Conservation (phyloP, 306 rosid species). For the Phaseolus lunatus region DNA sequence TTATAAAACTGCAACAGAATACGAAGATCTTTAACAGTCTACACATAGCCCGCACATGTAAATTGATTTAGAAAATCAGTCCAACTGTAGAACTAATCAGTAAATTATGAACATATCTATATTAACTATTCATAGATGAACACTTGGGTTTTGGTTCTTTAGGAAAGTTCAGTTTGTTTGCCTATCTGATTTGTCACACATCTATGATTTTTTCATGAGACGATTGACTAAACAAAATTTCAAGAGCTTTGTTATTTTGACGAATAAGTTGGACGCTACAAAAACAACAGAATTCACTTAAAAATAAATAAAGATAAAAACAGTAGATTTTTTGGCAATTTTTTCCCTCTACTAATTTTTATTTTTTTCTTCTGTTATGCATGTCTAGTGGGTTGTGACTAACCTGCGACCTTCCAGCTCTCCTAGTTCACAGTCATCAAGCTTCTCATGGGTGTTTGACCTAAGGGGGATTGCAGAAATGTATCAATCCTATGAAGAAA, state of each 20-base stretch:
- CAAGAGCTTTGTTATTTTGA: constrained; percentile 26
- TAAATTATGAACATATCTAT: neutral
- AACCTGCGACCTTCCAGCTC: constrained; percentile 72
- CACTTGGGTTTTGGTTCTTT: neutral
- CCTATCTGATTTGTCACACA: constrained; percentile 23
- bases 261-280: constrained; percentile 25
- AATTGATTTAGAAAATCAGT: neutral
- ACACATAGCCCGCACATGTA: neutral
- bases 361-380: constrained; percentile 5
- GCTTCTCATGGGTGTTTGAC: constrained; percentile 87
- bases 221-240: constrained; percentile 34
- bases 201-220: constrained; percentile 5
- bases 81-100: neutral
- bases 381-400: constrained; percentile 91
- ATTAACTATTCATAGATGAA: neutral
- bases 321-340: constrained; percentile 16
- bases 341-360: constrained; percentile 9
- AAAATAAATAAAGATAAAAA: constrained; percentile 27
- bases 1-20: neutral
- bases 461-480: constrained; percentile 84
- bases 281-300: constrained; percentile 3
- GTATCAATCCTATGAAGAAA: constrained; percentile 91
- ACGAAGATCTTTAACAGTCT: neutral
- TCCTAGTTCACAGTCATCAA: constrained; percentile 53
- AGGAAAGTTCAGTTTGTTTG: constrained; percentile 11